These are phyloP conservation scores for Sinapis alba DNA, from an alignment of 441 rosid species.

Conservation along the genomic window DNA sequence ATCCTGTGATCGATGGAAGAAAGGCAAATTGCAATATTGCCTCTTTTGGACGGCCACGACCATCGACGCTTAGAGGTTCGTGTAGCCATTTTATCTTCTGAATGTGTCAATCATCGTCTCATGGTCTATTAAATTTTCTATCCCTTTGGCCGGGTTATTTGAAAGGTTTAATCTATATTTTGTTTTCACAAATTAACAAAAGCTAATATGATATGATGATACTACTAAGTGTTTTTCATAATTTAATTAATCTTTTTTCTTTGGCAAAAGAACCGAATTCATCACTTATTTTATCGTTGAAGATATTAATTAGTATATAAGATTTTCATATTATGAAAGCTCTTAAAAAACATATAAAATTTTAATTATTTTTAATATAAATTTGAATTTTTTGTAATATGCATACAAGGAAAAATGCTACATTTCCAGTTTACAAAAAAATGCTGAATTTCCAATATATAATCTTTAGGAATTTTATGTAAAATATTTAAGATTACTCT, in stretches of 20 bases:
- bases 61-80: constrained; percentile 82
- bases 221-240: not conserved
- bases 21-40: constrained; percentile 94
- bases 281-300: not conserved
- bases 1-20: constrained; percentile 88
- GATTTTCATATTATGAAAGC: not conserved
- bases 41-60: constrained; percentile 81
- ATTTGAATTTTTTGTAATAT: not conserved
- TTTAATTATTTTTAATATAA: not conserved
- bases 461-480: not conserved
- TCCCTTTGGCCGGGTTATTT: not conserved
- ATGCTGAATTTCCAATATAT: constrained; percentile 25
- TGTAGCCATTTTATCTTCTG: not conserved
- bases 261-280: not conserved
- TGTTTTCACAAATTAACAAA: not conserved
- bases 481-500: constrained; percentile 1
- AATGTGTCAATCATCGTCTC: constrained; percentile 6
- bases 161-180: not conserved
- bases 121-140: not conserved
- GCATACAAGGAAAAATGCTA: constrained; percentile 6
- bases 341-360: not conserved
- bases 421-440: constrained; percentile 11
- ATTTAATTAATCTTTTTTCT: not conserved
- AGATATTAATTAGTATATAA: not conserved
- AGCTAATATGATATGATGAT: not conserved